phyloP scores from a whole-genome alignment of 2,329 filamentous ascomycete genomes.

The Cercospora canescens region DNA sequence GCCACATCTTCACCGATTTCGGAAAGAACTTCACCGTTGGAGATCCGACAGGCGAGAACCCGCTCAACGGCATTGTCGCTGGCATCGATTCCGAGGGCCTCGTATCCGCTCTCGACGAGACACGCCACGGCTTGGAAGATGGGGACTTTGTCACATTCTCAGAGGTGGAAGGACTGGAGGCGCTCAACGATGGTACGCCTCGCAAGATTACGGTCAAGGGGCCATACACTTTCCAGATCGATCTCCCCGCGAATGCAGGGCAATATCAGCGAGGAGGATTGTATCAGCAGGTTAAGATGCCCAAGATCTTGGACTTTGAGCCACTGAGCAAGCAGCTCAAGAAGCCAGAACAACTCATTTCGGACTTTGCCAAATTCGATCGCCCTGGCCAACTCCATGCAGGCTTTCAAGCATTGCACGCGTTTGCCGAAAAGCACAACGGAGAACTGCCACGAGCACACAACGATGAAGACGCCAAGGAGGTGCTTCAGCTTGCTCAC shows the following conservation, averaged over 20 bases:
- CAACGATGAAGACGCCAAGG: slow-evolving; percentile 78
- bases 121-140: slow-evolving; percentile 91
- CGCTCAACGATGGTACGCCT: slow-evolving; percentile 77
- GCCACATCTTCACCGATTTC: slow-evolving; percentile 95
- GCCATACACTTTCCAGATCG: slow-evolving; percentile 96
- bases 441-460: slow-evolving; percentile 78
- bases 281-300: slow-evolving; percentile 98
- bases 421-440: slow-evolving; percentile 71
- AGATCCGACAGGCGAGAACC: slow-evolving; percentile 87
- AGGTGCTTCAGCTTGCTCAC: slow-evolving; percentile 74
- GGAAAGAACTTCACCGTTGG: slow-evolving; percentile 89
- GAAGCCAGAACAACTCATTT: slow-evolving; percentile 85
- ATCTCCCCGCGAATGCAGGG: slow-evolving; percentile 83
- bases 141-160: slow-evolving; percentile 95
- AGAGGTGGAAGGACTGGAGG: slow-evolving; percentile 90
- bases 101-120: slow-evolving; percentile 92
- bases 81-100: slow-evolving; percentile 85
- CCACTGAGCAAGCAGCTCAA: slow-evolving; percentile 74
- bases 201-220: slow-evolving; percentile 90
- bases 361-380: slow-evolving; percentile 97
- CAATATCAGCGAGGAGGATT: slow-evolving; percentile 86
- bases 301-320: slow-evolving; percentile 88
- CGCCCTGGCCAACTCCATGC: slow-evolving; percentile 88
- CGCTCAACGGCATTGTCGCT: slow-evolving; percentile 83
- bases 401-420: slow-evolving; percentile 88